phyloP scores from a whole-genome alignment of 495 filamentous ascomycete genomes.

The Xylaria scruposa region DNA sequence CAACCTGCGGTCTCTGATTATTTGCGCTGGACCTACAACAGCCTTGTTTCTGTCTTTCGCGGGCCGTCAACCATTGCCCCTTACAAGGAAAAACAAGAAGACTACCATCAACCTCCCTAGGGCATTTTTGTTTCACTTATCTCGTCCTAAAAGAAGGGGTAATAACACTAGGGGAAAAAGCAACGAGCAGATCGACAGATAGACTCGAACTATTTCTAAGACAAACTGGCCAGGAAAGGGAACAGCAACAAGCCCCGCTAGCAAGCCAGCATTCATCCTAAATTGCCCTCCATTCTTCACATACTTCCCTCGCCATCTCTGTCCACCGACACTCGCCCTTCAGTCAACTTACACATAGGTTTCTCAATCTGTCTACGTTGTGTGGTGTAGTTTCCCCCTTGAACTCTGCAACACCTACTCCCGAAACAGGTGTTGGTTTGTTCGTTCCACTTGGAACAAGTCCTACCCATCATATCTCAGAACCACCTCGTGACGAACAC shows the following conservation, averaged over 20 bases:
- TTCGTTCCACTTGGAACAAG: conserved; percentile 35
- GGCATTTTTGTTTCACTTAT: conserved; percentile 39
- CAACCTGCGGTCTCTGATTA: conserved; percentile 37
- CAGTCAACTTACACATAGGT: neutral
- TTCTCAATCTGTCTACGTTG: conserved; percentile 3
- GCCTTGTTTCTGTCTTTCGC: conserved; percentile 28
- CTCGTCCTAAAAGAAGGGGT: conserved; percentile 20
- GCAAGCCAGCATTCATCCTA: conserved; percentile 22
- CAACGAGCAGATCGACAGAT: conserved; percentile 30
- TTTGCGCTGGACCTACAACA: conserved; percentile 24
- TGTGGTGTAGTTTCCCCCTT: conserved; percentile 22
- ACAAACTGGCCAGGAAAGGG: conserved; percentile 34
- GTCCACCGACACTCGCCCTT: conserved; percentile 16
- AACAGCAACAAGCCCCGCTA: conserved; percentile 20
- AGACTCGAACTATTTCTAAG: conserved; percentile 39
- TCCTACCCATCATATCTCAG: conserved; percentile 20
- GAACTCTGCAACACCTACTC: conserved; percentile 35
- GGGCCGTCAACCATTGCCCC: conserved; percentile 12
- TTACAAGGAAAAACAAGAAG: neutral
- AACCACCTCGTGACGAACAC: conserved; percentile 34
- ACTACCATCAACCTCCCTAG: conserved; percentile 17
- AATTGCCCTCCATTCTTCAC: conserved; percentile 26
- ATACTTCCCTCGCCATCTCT: conserved; percentile 16
- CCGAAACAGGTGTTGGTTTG: conserved; percentile 42
- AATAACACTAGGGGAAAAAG: conserved; percentile 18